Evolutionary conservation across 192 early-diverging fungal genomes (phyloP), one percentile per base, ranked within the genome.

Genomic region (Mortierella antarctica): DNA sequence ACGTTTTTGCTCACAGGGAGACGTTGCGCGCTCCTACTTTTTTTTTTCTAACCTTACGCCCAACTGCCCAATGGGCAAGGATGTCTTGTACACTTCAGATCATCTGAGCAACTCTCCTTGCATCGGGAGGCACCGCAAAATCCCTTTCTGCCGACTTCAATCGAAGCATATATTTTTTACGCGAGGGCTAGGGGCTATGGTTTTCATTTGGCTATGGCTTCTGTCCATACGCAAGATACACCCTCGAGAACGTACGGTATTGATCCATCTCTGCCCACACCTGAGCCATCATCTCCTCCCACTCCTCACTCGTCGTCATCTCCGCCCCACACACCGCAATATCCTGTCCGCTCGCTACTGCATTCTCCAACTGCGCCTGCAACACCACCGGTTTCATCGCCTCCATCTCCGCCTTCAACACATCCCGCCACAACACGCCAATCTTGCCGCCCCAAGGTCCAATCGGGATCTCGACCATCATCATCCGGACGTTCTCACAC

Each of bases 191-290:
- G 31, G 31, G 31, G 31, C 31, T 31, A 31, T 31, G 31, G 31
- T 3, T n/a, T n/a, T n/a, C n/a, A n/a, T n/a, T n/a, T 31, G 31
- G 31, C 46, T 58, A 58, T 39, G 57, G 68, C 48, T 68, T 80
- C 9, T 72, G 77, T 6, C 77, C 77, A 64, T 72, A 72, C 3
- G 77, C 77, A 14, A 80, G 52, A 58, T 71, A 80, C 4, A 80
- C 77, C 48, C 69, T 54, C 6, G 77, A 72, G 57, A 67, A 80
- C 21, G 77, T 80, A 39, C 56, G 64, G 41, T 80, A 80, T 4
- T 80, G 69, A 61, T 80, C 77, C 77, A 80, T 80, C 52, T 80
- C 77, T 4, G 52, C 70, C 77, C 77, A 80, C 18, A 80, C 77
- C 12, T 65, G 62, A 1, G 52, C 42, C 77, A 80, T 80, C 77